Conservation (phyloP, 768 basidiomycete species). For the Boletales sp. region DNA sequence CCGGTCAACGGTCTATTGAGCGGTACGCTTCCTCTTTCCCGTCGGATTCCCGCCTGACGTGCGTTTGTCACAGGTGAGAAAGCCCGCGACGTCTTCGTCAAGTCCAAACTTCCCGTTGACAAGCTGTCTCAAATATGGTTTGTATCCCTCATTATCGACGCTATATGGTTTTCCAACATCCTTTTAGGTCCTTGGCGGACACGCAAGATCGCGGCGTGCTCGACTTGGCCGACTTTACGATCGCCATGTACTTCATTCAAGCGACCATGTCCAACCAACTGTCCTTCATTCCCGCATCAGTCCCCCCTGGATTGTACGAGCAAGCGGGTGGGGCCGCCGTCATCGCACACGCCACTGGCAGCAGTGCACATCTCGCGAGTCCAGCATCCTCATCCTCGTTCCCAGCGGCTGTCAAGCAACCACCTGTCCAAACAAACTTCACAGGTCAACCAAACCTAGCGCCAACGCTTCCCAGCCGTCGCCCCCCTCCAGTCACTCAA, state of each 20-base stretch:
- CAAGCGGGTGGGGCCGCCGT: slow-evolving; percentile 56
- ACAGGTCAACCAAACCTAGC: slow-evolving; percentile 36
- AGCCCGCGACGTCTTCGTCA: slow-evolving; percentile 86
- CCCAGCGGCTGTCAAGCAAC: slow-evolving; percentile 53
- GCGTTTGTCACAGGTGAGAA: slow-evolving; percentile 61
- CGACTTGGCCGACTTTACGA: slow-evolving; percentile 87
- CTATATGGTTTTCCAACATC: neutral
- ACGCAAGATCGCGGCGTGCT: slow-evolving; percentile 87
- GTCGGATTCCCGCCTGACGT: neutral
- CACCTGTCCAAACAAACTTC: slow-evolving; percentile 54
- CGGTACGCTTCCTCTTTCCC: slow-evolving; percentile 45
- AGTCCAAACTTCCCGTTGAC: slow-evolving; percentile 83
- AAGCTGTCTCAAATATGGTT: slow-evolving; percentile 93
- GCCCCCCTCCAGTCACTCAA: slow-evolving; percentile 15
- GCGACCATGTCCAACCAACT: slow-evolving; percentile 81
- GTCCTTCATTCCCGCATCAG: slow-evolving; percentile 61
- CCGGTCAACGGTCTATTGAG: slow-evolving; percentile 75
- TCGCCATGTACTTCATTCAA: slow-evolving; percentile 97
- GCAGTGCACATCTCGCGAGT: slow-evolving; percentile 58
- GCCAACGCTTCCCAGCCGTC: slow-evolving; percentile 22
- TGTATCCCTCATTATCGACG: slow-evolving; percentile 18
- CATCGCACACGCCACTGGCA: slow-evolving; percentile 54
- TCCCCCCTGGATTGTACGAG: slow-evolving; percentile 86
- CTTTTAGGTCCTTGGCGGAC: slow-evolving; percentile 84
- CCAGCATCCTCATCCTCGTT: slow-evolving; percentile 44